phyloP scores from a whole-genome alignment of 495 filamentous ascomycete species.

The Achaetomiella virescens region DNA sequence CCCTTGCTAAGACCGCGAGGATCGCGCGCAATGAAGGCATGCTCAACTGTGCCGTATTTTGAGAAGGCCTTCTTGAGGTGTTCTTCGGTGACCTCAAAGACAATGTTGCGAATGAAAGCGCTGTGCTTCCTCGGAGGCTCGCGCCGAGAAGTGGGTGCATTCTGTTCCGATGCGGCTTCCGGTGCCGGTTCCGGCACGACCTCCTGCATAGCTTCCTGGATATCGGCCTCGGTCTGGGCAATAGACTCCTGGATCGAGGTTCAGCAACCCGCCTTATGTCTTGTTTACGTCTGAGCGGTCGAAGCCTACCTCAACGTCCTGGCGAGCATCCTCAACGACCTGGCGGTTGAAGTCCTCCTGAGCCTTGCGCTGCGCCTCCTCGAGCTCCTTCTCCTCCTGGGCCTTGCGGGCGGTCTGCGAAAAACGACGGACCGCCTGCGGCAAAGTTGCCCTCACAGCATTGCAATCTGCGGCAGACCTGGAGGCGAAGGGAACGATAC shows the following conservation, averaged over 20 bases:
- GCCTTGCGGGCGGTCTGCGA: slow-evolving; percentile 27
- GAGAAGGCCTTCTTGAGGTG: slow-evolving; percentile 63
- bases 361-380: slow-evolving; percentile 17
- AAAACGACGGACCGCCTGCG: slow-evolving; percentile 31
- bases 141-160: neutral
- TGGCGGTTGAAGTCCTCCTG: slow-evolving; percentile 9
- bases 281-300: neutral
- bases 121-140: slow-evolving; percentile 9
- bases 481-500: slow-evolving; percentile 26
- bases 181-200: neutral
- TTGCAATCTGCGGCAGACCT: slow-evolving; percentile 21
- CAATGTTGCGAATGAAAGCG: slow-evolving; percentile 79
- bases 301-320: slow-evolving; percentile 7
- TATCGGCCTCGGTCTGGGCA: slow-evolving; percentile 6
- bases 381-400: slow-evolving; percentile 16
- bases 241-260: neutral
- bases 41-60: slow-evolving; percentile 56
- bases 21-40: slow-evolving; percentile 57
- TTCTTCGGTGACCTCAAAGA: slow-evolving; percentile 70
- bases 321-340: neutral
- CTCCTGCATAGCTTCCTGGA: slow-evolving; percentile 17
- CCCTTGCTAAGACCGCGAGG: slow-evolving; percentile 77
- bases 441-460: slow-evolving; percentile 12
- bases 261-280: neutral
- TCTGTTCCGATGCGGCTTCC: neutral